Evolutionary conservation across 352 stramenopile genomes (phyloP), one percentile per base, ranked within the genome.

Genomic region (Phytophthora tentaculata): DNA sequence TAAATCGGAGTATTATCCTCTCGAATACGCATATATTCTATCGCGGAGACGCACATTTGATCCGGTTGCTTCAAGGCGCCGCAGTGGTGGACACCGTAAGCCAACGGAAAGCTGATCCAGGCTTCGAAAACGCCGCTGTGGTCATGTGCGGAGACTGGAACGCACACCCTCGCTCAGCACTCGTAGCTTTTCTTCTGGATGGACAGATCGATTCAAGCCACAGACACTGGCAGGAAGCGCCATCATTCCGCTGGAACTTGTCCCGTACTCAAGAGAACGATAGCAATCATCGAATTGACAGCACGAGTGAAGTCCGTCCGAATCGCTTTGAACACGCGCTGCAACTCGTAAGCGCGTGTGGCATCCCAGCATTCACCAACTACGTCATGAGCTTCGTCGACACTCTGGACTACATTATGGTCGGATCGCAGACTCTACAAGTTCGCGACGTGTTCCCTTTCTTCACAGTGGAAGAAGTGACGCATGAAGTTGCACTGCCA

Each of bases 21-120:
- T 80, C 73, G 0, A 94, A 94, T 47, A 92, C 86, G 12, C 86
- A 94, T 49, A 61, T 94, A 7, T 94, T 88, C 53, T 94, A 91
- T 58, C 83, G 86, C 2, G 76, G 88, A 66, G 86, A 92, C 54
- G 74, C 82, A 12, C 74, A 94, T 56, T 71, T 91, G 67, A 82
- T 92, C 32, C 83, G 86, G 13, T 60, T 91, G 17, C 56, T 92
- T 16, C 86, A 94, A 64, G 72, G 77, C 17, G 61, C 77, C 29
- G 77, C 74, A 13, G 57, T 86, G 0, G 75, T 87, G 14, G 71
- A 79, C 6, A 65, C 71, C 24, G 66, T 92, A 19, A 69, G 79
- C 26, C 56, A 62, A 14, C 48, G 67, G 5, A 74, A 73, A 28
- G 26, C 54, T 17, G 52, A 73, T 20, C 24, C 58, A 39, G 64